Conservation (phyloP, 805 yeast genomes). For the Lipomyces orientalis region DNA sequence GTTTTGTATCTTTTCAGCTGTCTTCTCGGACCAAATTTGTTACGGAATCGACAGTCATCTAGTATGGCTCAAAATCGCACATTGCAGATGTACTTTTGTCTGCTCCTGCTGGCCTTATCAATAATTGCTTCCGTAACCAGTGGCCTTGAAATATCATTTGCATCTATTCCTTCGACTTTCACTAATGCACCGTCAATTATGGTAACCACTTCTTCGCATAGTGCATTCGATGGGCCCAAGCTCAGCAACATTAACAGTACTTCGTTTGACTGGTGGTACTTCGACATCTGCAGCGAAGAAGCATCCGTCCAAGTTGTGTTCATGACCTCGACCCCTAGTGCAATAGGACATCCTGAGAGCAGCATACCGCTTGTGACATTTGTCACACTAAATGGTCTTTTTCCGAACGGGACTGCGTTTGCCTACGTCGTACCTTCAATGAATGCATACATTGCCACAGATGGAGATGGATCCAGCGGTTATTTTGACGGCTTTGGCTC, state of each 20-base stretch:
- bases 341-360: slow-evolving; percentile 8
- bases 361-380: neutral
- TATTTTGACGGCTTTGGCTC: slow-evolving; percentile 11
- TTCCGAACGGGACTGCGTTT: slow-evolving; percentile 15
- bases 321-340: slow-evolving; percentile 3
- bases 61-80: too few relatives aligned
- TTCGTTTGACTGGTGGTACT: slow-evolving; percentile 21
- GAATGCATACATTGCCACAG: neutral
- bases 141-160: too few relatives aligned
- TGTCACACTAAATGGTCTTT: slow-evolving; percentile 7
- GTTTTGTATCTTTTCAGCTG: too few relatives aligned
- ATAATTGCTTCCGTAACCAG: too few relatives aligned
- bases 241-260: slow-evolving; percentile 7
- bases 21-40: too few relatives aligned
- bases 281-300: slow-evolving; percentile 11
- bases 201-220: too few relatives aligned
- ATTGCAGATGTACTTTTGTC: too few relatives aligned
- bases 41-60: too few relatives aligned
- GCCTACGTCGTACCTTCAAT: neutral
- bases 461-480: slow-evolving; percentile 17
- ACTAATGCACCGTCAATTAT: too few relatives aligned
- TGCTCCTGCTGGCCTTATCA: too few relatives aligned
- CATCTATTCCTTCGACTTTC: too few relatives aligned
- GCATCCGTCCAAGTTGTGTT: slow-evolving; percentile 8
- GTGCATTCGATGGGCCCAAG: slow-evolving; percentile 15